Evolutionary conservation across 495 filamentous ascomycete genomes (phyloP).

Genomic region (Tuber indicum): DNA sequence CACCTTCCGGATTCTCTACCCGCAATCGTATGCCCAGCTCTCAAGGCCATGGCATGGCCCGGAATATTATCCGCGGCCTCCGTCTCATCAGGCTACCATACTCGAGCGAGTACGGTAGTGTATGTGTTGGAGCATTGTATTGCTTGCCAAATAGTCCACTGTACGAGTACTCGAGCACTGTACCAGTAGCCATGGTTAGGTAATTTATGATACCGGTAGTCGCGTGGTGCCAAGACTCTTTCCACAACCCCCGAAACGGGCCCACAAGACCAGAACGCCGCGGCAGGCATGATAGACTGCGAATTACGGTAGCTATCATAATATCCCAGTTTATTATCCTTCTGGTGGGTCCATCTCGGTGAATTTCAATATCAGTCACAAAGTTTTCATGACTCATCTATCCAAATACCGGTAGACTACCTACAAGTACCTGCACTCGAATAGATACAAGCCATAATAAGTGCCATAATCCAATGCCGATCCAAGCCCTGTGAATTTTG

Average conservation of each 20-base stretch:
- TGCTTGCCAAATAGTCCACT: background rate
- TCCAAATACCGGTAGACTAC: background rate
- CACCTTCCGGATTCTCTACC: background rate
- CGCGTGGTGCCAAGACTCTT: background rate
- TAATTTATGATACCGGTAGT: background rate
- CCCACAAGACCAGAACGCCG: background rate
- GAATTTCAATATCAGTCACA: background rate
- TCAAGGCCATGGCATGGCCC: background rate
- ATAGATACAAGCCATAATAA: background rate
- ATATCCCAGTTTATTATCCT: background rate
- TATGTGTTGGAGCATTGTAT: background rate
- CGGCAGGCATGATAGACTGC: background rate
- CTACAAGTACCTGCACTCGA: background rate
- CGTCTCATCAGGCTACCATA: background rate
- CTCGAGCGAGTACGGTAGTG: too few relatives aligned
- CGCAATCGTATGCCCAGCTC: background rate
- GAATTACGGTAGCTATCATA: background rate
- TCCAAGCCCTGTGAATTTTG: background rate
- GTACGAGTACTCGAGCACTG: too few relatives aligned
- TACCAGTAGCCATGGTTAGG: background rate
- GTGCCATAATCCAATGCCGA: background rate
- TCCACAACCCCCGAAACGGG: background rate
- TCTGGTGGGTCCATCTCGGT: background rate
- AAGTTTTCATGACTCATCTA: background rate
- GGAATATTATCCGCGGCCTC: background rate